Evolutionary conservation across 2,329 filamentous ascomycete species (phyloP).

Genomic region (Madurella mycetomatis): DNA sequence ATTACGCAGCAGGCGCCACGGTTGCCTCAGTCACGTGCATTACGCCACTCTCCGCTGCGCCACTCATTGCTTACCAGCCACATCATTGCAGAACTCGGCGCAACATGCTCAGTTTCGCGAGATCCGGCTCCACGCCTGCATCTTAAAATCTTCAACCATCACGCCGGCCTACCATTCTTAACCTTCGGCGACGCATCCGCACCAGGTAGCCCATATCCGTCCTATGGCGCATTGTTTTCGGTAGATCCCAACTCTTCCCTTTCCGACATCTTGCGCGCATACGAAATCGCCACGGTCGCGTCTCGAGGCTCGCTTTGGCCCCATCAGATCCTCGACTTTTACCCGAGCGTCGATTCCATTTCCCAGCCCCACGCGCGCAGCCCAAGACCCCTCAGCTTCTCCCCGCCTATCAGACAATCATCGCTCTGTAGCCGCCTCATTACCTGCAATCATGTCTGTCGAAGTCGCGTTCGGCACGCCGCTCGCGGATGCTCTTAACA

Average conservation of each 20-base stretch:
- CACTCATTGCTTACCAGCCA: neutral
- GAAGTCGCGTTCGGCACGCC: constrained; percentile 74
- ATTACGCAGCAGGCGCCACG: too few relatives aligned
- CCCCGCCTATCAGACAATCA: neutral
- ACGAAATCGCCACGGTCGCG: constrained; percentile 7
- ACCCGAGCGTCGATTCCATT: neutral
- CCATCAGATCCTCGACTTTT: neutral
- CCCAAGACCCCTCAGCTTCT: neutral
- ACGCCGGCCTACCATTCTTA: constrained; percentile 1
- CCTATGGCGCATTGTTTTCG: neutral
- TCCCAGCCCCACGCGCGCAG: neutral
- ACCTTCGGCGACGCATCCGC: neutral
- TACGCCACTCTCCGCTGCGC: neutral
- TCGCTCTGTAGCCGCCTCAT: neutral
- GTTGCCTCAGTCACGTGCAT: too few relatives aligned
- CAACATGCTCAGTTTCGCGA: constrained; percentile 4
- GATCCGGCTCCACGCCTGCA: constrained; percentile 3
- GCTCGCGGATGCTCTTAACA: constrained; percentile 76
- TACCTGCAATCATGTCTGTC: constrained; percentile 60
- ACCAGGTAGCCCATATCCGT: neutral
- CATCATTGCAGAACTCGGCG: neutral
- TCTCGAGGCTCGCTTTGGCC: constrained; percentile 8
- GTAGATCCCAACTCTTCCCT: neutral
- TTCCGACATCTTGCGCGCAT: neutral
- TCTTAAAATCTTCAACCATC: constrained; percentile 13